Evolutionary conservation across 176 grass and related monocot genomes (phyloP).

Genomic region (Ananas comosus): DNA sequence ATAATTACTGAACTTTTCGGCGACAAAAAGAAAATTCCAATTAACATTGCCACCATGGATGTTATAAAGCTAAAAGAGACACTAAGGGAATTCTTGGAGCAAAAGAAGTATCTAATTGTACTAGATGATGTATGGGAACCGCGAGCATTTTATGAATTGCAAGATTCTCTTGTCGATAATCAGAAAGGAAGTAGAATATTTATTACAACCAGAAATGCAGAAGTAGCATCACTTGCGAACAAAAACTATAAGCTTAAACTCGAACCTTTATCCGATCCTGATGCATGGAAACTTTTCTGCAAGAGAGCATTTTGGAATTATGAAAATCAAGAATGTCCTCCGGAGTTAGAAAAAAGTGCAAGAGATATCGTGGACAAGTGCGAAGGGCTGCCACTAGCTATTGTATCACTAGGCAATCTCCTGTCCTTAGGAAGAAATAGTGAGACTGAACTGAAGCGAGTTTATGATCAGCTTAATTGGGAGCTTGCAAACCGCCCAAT

Average conservation of each 20-base stretch:
- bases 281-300: constrained; percentile 37
- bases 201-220: constrained; percentile 15
- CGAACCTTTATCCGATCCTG: neutral
- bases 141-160: neutral
- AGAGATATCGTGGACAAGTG: constrained; percentile 27
- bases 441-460: constrained; percentile 15
- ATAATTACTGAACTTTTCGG: constrained; percentile 5
- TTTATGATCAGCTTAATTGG: constrained; percentile 30
- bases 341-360: constrained; percentile 11
- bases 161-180: constrained; percentile 12
- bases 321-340: constrained; percentile 17
- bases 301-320: constrained; percentile 24
- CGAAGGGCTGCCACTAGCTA: constrained; percentile 37
- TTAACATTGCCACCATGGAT: neutral
- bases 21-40: neutral
- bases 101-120: constrained; percentile 29
- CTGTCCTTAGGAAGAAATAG: neutral
- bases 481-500: constrained; percentile 29
- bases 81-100: neutral
- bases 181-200: constrained; percentile 9
- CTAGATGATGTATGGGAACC: constrained; percentile 36
- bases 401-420: constrained; percentile 16
- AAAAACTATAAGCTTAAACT: constrained; percentile 20
- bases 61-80: constrained; percentile 7
- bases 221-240: constrained; percentile 29